phyloP scores from a whole-genome alignment of 2,329 filamentous ascomycete species.

The Talaromyces sp. region DNA sequence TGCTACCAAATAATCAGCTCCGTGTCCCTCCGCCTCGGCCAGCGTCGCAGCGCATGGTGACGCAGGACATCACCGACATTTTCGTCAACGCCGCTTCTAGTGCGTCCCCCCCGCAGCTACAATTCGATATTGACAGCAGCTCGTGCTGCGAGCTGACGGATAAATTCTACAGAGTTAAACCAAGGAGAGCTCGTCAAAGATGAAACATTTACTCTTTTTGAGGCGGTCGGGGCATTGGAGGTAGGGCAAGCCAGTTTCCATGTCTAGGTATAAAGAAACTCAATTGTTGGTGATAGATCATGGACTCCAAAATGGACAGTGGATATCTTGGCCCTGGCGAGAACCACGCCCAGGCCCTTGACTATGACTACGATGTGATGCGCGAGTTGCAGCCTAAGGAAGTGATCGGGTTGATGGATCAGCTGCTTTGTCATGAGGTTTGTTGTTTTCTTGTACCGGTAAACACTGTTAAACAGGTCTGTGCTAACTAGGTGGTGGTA shows the following conservation, averaged over 20 bases:
- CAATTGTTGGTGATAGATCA: conserved; percentile 62
- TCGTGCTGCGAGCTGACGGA: not conserved
- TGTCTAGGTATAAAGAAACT: not conserved
- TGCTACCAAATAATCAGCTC: conserved; percentile 32
- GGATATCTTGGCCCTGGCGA: conserved; percentile 75
- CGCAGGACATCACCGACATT: conserved; percentile 52
- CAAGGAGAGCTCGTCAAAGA: conserved; percentile 88
- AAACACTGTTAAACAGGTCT: not conserved
- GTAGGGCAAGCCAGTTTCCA: conserved; percentile 20
- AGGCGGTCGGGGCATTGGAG: conserved; percentile 76
- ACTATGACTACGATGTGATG: conserved; percentile 74
- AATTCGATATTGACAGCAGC: conserved; percentile 5
- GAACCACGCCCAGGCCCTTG: conserved; percentile 53
- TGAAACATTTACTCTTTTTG: conserved; percentile 89
- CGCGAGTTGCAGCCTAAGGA: conserved; percentile 67
- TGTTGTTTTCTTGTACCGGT: conserved; percentile 14
- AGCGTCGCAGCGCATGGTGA: conserved; percentile 33
- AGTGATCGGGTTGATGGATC: conserved; percentile 89
- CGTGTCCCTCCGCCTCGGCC: conserved; percentile 27
- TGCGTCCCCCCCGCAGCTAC: conserved; percentile 24
- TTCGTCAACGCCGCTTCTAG: conserved; percentile 51
- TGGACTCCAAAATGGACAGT: conserved; percentile 99
- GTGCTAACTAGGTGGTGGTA: not conserved
- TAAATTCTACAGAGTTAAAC: conserved; percentile 55
- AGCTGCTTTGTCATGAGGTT: conserved; percentile 84